phyloP scores from a whole-genome alignment of 495 filamentous ascomycete species.

The Aspergillus mulundensis region DNA sequence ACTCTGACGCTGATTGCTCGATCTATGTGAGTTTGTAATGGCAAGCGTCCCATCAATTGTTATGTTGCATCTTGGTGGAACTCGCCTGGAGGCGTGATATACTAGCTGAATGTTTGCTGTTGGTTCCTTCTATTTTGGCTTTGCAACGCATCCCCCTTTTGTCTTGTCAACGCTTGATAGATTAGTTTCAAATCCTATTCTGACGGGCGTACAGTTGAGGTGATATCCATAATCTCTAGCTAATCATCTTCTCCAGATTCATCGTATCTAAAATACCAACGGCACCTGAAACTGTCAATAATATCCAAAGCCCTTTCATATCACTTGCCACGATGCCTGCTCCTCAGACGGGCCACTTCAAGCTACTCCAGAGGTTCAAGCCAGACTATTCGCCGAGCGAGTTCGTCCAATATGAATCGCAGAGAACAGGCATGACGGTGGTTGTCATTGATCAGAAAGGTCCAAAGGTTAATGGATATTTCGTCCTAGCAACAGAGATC shows the following conservation, averaged over 20 bases:
- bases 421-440: conserved; percentile 88
- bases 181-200: not conserved
- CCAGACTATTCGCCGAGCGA: conserved; percentile 81
- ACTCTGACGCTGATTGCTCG: conserved; percentile 28
- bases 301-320: conserved; percentile 11
- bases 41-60: not conserved
- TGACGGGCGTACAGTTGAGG: not conserved
- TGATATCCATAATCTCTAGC: not conserved
- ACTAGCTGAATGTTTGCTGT: not conserved
- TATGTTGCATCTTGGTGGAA: not conserved
- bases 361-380: conserved; percentile 75
- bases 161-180: not conserved
- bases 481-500: conserved; percentile 94
- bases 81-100: not conserved
- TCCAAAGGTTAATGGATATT: conserved; percentile 91
- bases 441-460: conserved; percentile 88
- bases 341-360: conserved; percentile 57
- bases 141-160: not conserved
- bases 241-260: conserved; percentile 2
- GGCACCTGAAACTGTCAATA: conserved; percentile 9
- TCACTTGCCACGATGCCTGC: conserved; percentile 39
- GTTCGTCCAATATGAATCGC: conserved; percentile 84
- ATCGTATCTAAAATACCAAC: conserved; percentile 16
- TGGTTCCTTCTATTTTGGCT: not conserved
- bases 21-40: conserved; percentile 30